phyloP scores from a whole-genome alignment of 78 protist species.

The Andalucia godoyi region DNA sequence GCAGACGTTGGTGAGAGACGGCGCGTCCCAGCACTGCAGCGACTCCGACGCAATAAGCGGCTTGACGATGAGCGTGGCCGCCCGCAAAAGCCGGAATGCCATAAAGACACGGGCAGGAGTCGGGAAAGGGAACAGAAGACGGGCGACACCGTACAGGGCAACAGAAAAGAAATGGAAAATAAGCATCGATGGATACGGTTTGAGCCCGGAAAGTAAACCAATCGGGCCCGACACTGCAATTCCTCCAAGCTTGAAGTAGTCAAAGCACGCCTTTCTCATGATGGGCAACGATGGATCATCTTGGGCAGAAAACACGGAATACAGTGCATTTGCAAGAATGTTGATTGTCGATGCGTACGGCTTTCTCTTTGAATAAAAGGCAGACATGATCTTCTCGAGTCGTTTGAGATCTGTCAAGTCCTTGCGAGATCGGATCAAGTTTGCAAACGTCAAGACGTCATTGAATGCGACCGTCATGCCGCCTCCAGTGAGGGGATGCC shows the following conservation, averaged over 20 bases:
- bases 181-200: neutral
- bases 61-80: too few relatives aligned
- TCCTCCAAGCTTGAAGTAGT: slow-evolving; percentile 4
- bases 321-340: neutral
- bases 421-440: neutral
- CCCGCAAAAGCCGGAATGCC: neutral
- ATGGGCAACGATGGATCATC: neutral
- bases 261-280: neutral
- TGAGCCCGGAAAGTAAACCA: neutral
- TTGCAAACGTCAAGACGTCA: neutral
- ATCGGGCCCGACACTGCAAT: neutral
- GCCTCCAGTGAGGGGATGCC: slow-evolving; percentile 10
- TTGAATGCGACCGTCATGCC: slow-evolving; percentile 4
- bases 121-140: neutral
- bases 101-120: neutral
- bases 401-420: neutral
- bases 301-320: neutral
- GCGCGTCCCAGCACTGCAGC: too few relatives aligned
- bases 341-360: neutral
- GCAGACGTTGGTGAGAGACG: too few relatives aligned
- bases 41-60: too few relatives aligned
- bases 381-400: neutral
- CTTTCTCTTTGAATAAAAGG: neutral
- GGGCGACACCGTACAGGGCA: neutral
- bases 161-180: neutral